Conservation (phyloP, 495 filamentous ascomycete genomes). For the Penicillium manginii region DNA sequence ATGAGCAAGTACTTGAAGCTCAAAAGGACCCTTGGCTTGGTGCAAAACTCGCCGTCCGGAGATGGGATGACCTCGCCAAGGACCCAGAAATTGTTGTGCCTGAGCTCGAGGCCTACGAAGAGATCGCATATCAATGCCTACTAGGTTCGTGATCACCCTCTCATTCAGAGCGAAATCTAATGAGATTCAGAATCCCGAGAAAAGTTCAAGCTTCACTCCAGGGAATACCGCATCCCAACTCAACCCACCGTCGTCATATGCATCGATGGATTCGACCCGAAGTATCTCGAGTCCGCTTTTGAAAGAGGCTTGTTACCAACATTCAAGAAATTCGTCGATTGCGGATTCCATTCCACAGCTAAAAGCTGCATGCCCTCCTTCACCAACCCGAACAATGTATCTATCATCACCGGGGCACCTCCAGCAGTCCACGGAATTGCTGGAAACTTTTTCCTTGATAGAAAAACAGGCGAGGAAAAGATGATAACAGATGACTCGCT, state of each 20-base stretch:
- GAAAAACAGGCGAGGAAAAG: slow-evolving; percentile 33
- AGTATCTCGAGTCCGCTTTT: slow-evolving; percentile 34
- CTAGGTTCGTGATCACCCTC: slow-evolving; percentile 13
- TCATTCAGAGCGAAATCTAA: background rate
- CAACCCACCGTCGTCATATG: slow-evolving; percentile 38
- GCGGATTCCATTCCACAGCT: slow-evolving; percentile 36
- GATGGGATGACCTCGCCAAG: slow-evolving; percentile 48
- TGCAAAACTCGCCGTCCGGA: slow-evolving; percentile 38
- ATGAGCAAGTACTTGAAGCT: slow-evolving; percentile 31
- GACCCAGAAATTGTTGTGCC: slow-evolving; percentile 29
- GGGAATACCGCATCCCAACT: slow-evolving; percentile 25
- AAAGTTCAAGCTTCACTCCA: slow-evolving; percentile 24
- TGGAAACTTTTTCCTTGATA: slow-evolving; percentile 43
- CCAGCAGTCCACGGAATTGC: slow-evolving; percentile 36
- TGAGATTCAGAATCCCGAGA: slow-evolving; percentile 19
- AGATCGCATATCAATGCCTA: slow-evolving; percentile 26
- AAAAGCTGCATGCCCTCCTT: slow-evolving; percentile 42
- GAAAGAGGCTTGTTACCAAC: slow-evolving; percentile 33
- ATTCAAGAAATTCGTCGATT: slow-evolving; percentile 26
- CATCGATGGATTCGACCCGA: slow-evolving; percentile 42
- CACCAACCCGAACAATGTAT: slow-evolving; percentile 42
- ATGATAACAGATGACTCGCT: slow-evolving; percentile 41
- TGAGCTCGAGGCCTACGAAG: slow-evolving; percentile 26
- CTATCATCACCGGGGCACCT: slow-evolving; percentile 40
- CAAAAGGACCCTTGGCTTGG: slow-evolving; percentile 35